Percentiles rank a stretch among this genome's conserved stretches.
phyloP scores from a whole-genome alignment of 768 basidiomycete species.

The Crepidotus variabilis region DNA sequence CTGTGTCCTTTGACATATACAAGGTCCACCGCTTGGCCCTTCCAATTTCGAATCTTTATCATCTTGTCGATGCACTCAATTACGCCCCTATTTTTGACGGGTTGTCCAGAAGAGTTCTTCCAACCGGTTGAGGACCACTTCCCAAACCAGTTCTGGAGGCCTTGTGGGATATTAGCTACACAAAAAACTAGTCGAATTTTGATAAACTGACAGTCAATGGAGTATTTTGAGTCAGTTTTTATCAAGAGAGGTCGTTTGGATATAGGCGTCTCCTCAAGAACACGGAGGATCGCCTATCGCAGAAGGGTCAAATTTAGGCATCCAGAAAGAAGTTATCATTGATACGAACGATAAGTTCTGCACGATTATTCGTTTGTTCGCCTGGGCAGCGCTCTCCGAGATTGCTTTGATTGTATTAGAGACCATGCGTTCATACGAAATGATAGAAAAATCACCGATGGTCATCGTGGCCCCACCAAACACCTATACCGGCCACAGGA shows the following conservation, averaged over 20 bases:
- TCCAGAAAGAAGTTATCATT: not conserved
- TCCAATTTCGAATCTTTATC: slow-evolving; percentile 45
- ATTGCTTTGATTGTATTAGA: slow-evolving; percentile 48
- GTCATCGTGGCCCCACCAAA: slow-evolving; percentile 81
- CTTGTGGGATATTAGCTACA: slow-evolving; percentile 31
- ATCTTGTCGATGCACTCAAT: slow-evolving; percentile 69
- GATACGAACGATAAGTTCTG: slow-evolving; percentile 73
- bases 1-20: slow-evolving; percentile 77
- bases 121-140: slow-evolving; percentile 63
- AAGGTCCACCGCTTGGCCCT: slow-evolving; percentile 57
- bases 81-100: slow-evolving; percentile 70
- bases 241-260: slow-evolving; percentile 59
- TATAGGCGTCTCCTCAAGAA: slow-evolving; percentile 69
- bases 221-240: slow-evolving; percentile 84
- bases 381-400: slow-evolving; percentile 80
- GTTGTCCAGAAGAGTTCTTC: slow-evolving; percentile 38
- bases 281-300: slow-evolving; percentile 75
- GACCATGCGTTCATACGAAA: not conserved
- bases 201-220: slow-evolving; percentile 60
- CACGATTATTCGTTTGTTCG: slow-evolving; percentile 82
- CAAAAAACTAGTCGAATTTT: not conserved
- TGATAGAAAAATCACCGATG: slow-evolving; percentile 39
- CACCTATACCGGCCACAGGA: slow-evolving; percentile 78
- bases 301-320: slow-evolving; percentile 2
- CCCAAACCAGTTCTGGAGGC: slow-evolving; percentile 62